Conservation (phyloP, 1,284 basidiomycete species). For the Coniferiporia weirii region DNA sequence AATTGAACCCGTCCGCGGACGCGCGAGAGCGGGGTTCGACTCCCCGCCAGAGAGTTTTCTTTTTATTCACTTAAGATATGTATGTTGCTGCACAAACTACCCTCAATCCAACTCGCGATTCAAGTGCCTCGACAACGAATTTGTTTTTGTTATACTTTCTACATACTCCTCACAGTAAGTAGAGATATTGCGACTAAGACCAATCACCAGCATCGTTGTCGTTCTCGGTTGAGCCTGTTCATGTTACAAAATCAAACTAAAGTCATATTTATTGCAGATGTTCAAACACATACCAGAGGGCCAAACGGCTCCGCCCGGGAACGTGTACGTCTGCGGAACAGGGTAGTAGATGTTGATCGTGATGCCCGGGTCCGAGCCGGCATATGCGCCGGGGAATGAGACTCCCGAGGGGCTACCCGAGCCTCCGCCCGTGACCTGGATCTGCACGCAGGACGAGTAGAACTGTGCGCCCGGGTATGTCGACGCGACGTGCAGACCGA, state of each 20-base stretch:
- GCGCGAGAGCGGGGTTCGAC: constrained; percentile 41
- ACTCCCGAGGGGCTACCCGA: constrained; percentile 46
- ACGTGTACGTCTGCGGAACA: constrained; percentile 16
- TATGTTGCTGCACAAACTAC: background rate
- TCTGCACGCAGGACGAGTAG: constrained; percentile 57
- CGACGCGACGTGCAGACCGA: constrained; percentile 39
- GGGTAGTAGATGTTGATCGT: constrained; percentile 19
- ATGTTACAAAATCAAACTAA: background rate
- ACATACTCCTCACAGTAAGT: background rate
- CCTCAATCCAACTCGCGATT: too few relatives aligned
- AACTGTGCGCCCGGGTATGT: constrained; percentile 48
- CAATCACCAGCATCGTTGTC: background rate
- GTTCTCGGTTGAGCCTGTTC: background rate
- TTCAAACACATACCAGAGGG: background rate
- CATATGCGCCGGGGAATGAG: constrained; percentile 59
- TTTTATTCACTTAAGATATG: background rate
- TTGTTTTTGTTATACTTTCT: background rate
- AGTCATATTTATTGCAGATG: background rate
- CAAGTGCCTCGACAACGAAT: too few relatives aligned
- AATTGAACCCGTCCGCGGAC: too few relatives aligned
- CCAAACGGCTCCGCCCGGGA: constrained; percentile 12
- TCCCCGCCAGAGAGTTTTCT: constrained; percentile 33
- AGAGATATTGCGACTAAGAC: background rate
- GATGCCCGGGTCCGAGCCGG: constrained; percentile 29
- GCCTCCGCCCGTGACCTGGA: constrained; percentile 48